Evolutionary conservation across 2,329 filamentous ascomycete genomes (phyloP).

Genomic region (Harringtonia lauricola): DNA sequence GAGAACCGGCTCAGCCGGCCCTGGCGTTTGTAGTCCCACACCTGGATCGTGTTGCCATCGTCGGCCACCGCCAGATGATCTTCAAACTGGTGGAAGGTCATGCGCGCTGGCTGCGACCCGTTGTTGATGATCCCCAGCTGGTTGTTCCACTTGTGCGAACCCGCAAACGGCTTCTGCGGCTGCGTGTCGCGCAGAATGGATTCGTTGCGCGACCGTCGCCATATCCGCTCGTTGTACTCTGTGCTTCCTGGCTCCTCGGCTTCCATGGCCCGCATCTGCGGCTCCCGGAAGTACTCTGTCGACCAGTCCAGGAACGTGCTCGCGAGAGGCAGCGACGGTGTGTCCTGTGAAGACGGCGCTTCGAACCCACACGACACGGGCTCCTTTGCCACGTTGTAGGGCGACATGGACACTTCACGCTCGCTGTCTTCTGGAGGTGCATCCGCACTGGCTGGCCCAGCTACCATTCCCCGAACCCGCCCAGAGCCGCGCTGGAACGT

Average conservation of each 20-base stretch:
- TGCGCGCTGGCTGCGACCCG: slow-evolving; percentile 75
- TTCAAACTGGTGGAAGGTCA: slow-evolving; percentile 97
- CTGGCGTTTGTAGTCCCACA: slow-evolving; percentile 88
- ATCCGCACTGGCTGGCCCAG: slow-evolving; percentile 27
- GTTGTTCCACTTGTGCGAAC: slow-evolving; percentile 77
- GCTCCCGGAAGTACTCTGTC: slow-evolving; percentile 93
- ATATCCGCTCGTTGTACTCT: slow-evolving; percentile 91
- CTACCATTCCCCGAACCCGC: background rate
- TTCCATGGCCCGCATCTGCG: slow-evolving; percentile 94
- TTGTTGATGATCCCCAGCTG: slow-evolving; percentile 80
- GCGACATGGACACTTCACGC: slow-evolving; percentile 49
- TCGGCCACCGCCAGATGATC: slow-evolving; percentile 91
- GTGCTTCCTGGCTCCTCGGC: slow-evolving; percentile 92
- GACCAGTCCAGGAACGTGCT: slow-evolving; percentile 93
- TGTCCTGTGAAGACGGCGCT: slow-evolving; percentile 44
- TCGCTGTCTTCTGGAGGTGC: slow-evolving; percentile 68
- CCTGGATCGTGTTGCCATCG: slow-evolving; percentile 76
- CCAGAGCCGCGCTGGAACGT: slow-evolving; percentile 7
- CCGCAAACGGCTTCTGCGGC: slow-evolving; percentile 80
- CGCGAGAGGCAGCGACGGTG: slow-evolving; percentile 60
- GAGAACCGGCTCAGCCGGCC: slow-evolving; percentile 73
- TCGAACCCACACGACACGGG: slow-evolving; percentile 71
- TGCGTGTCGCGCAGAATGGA: slow-evolving; percentile 86
- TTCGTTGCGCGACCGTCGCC: slow-evolving; percentile 88
- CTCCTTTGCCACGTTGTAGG: slow-evolving; percentile 65